Conservation (phyloP, 2,329 filamentous ascomycete species). For the Epichloe gansuensis region DNA sequence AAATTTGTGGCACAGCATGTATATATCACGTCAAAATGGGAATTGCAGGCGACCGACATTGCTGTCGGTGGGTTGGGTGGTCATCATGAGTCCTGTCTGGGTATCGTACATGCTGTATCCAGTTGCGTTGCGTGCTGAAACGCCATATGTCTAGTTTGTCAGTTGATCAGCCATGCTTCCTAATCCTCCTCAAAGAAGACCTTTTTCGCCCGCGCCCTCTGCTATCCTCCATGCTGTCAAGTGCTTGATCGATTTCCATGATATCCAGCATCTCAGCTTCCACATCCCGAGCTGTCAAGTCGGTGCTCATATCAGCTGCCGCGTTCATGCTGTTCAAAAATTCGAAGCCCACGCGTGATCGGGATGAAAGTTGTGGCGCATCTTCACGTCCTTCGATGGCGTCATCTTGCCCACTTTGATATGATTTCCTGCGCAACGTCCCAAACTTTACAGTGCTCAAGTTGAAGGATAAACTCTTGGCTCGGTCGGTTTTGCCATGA, state of each 20-base stretch:
- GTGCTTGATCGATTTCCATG: constrained; percentile 50
- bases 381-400: constrained; percentile 10
- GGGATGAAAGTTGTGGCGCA: constrained; percentile 14
- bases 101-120: constrained; percentile 8
- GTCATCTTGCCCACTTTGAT: constrained; percentile 17
- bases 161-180: constrained; percentile 4
- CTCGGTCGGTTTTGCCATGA: constrained; percentile 30
- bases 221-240: constrained; percentile 42
- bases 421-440: constrained; percentile 21
- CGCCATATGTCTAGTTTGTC: constrained; percentile 15
- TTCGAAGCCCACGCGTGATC: constrained; percentile 30
- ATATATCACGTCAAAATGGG: not conserved
- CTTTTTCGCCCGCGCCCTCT: constrained; percentile 35
- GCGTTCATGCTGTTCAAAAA: constrained; percentile 39
- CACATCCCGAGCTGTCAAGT: constrained; percentile 39
- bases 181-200: constrained; percentile 37
- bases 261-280: constrained; percentile 53
- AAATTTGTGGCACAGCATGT: not conserved
- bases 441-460: constrained; percentile 33
- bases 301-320: constrained; percentile 40
- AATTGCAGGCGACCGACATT: not conserved
- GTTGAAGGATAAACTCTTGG: constrained; percentile 34
- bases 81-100: not conserved
- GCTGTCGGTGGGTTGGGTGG: not conserved
- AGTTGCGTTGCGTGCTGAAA: not conserved